These are phyloP conservation scores for Ophiostoma tasmaniense DNA, from an alignment of 2,329 filamentous ascomycete species.

Conservation along the genomic window DNA sequence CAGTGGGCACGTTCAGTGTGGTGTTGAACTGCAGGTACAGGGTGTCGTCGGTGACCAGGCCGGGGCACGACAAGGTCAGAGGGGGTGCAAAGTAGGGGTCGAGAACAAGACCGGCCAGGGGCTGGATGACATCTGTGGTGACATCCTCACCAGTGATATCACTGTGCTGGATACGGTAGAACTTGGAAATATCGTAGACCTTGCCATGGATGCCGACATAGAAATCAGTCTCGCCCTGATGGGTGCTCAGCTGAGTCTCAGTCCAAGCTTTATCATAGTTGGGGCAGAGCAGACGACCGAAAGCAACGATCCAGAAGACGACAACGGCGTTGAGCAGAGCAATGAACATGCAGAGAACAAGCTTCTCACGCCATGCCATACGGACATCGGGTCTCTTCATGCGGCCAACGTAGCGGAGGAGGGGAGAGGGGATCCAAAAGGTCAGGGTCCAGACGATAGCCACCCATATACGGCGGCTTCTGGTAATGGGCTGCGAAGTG, in stretches of 20 bases:
- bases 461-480: conserved; percentile 68
- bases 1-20: conserved; percentile 47
- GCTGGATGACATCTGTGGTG: conserved; percentile 57
- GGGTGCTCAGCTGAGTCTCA: conserved; percentile 56
- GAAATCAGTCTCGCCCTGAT: conserved; percentile 66
- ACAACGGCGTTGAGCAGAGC: conserved; percentile 70
- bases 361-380: conserved; percentile 94
- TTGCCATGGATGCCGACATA: conserved; percentile 81
- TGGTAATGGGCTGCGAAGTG: conserved; percentile 57
- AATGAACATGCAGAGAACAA: conserved; percentile 76
- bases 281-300: conserved; percentile 79
- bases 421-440: conserved; percentile 86
- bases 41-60: conserved; percentile 54
- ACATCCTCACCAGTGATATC: conserved; percentile 54
- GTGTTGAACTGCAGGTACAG: conserved; percentile 55
- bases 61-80: conserved; percentile 63
- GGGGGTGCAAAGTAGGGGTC: conserved; percentile 82
- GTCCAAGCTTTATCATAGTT: conserved; percentile 89
- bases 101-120: conserved; percentile 68
- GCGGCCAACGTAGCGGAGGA: conserved; percentile 71
- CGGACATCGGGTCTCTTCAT: conserved; percentile 97
- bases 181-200: conserved; percentile 88
- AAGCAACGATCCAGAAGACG: conserved; percentile 85
- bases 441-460: conserved; percentile 76
- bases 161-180: conserved; percentile 78